These are phyloP conservation scores for Nakazawaea molendinolei DNA, from an alignment of 805 yeast genomes.

Conservation along the genomic window DNA sequence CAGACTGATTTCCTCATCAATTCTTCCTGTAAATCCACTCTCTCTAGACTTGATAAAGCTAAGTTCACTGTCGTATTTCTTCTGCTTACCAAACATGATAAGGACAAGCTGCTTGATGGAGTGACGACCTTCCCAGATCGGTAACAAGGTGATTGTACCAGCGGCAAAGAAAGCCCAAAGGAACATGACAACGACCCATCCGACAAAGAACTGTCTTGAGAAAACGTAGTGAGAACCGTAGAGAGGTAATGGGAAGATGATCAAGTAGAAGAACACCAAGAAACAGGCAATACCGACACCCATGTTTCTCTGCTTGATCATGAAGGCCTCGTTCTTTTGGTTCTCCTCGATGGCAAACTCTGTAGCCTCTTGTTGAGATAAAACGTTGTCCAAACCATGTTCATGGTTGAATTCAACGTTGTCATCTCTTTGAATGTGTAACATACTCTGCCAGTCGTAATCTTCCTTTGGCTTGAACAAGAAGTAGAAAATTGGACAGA, in stretches of 20 bases:
- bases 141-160: conserved; percentile 36
- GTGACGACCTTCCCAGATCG: conserved; percentile 39
- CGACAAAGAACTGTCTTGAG: conserved; percentile 28
- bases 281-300: conserved; percentile 21
- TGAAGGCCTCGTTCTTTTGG: conserved; percentile 16
- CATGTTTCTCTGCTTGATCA: conserved; percentile 21
- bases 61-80: conserved; percentile 5
- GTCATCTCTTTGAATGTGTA: conserved; percentile 35
- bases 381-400: conserved; percentile 22
- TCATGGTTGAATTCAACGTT: conserved; percentile 27
- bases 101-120: conserved; percentile 16
- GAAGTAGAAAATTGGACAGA: conserved; percentile 38
- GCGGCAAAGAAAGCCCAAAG: conserved; percentile 32
- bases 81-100: conserved; percentile 4
- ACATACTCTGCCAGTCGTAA: conserved; percentile 46
- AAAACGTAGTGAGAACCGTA: conserved; percentile 34
- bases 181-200: conserved; percentile 31
- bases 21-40: not conserved
- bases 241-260: conserved; percentile 31
- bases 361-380: conserved; percentile 24
- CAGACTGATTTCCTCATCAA: too few species aligned
- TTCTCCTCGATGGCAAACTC: conserved; percentile 20
- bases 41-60: conserved; percentile 12
- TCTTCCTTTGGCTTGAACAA: conserved; percentile 37
- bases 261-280: conserved; percentile 24